Evolutionary conservation across 495 filamentous ascomycete genomes (phyloP).

Genomic region (Penicillium roqueforti): DNA sequence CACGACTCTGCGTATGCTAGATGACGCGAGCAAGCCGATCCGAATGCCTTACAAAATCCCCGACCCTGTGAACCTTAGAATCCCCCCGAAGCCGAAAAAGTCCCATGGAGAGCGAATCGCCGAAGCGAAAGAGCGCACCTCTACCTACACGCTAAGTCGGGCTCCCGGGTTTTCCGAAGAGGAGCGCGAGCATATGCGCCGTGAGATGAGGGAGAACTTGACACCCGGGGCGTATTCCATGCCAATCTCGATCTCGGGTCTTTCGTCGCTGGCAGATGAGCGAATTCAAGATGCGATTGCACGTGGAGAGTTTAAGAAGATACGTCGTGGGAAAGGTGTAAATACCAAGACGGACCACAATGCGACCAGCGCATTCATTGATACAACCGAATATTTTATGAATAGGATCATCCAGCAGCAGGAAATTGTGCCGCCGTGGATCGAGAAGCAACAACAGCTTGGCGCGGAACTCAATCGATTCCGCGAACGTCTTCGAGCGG

Average conservation of each 20-base stretch:
- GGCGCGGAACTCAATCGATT: conserved; percentile 64
- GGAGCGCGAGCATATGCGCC: conserved; percentile 64
- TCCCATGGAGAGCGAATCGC: conserved; percentile 59
- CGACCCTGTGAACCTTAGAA: conserved; percentile 58
- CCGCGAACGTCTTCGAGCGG: conserved; percentile 65
- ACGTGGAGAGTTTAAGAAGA: conserved; percentile 84
- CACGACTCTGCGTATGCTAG: conserved; percentile 80
- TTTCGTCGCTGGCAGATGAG: conserved; percentile 84
- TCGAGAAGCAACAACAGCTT: conserved; percentile 96
- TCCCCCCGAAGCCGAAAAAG: conserved; percentile 43
- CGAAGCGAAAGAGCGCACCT: conserved; percentile 72
- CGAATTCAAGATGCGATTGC: conserved; percentile 93
- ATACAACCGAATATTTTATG: conserved; percentile 97
- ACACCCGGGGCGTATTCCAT: conserved; percentile 65
- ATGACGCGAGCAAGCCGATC: conserved; percentile 75
- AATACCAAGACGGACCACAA: conserved; percentile 71
- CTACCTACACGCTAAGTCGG: conserved; percentile 63
- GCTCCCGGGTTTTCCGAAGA: conserved; percentile 56
- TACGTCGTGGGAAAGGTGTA: conserved; percentile 71
- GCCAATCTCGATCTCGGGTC: conserved; percentile 72
- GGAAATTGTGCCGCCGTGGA: conserved; percentile 61
- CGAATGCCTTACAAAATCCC: conserved; percentile 50
- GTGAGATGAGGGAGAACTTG: conserved; percentile 78
- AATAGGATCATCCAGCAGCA: conserved; percentile 98
- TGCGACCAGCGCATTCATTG: conserved; percentile 82